phyloP scores from a whole-genome alignment of 2,329 filamentous ascomycete species.

The Dichotomopilus funicola region DNA sequence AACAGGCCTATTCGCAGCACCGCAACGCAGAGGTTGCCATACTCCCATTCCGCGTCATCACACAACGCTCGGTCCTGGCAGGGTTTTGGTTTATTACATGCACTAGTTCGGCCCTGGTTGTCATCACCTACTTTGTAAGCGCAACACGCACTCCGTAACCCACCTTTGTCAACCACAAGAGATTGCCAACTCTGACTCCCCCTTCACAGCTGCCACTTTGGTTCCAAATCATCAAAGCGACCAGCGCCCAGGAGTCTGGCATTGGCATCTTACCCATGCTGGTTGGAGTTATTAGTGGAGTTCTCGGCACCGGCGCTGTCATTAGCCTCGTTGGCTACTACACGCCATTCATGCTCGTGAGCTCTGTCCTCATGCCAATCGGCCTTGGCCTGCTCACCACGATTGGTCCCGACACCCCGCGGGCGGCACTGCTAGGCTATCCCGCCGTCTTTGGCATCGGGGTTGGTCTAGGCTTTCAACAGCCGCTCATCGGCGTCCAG shows the following conservation, averaged over 20 bases:
- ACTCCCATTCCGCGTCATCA: constrained; percentile 36
- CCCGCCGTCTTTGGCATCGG: constrained; percentile 35
- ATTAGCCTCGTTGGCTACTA: constrained; percentile 35
- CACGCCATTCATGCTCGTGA: constrained; percentile 31
- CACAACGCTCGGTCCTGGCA: constrained; percentile 32
- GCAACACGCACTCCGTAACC: background rate
- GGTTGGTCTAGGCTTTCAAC: constrained; percentile 35
- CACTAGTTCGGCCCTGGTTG: constrained; percentile 28
- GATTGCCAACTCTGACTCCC: background rate
- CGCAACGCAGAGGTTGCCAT: constrained; percentile 31
- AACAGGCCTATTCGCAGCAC: background rate
- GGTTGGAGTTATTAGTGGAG: constrained; percentile 28
- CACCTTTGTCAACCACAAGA: background rate
- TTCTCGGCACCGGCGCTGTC: constrained; percentile 24
- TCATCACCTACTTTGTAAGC: constrained; percentile 19
- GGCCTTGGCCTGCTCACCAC: constrained; percentile 35
- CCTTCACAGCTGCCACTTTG: constrained; percentile 27
- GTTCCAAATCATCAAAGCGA: constrained; percentile 33
- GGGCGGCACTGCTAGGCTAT: constrained; percentile 35
- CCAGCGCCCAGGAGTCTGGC: constrained; percentile 29
- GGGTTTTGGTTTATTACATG: constrained; percentile 31
- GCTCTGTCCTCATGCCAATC: constrained; percentile 26
- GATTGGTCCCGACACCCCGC: constrained; percentile 26
- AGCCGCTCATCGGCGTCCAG: constrained; percentile 36
- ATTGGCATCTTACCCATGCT: constrained; percentile 31